Evolutionary conservation across 768 basidiomycete species (phyloP), one percentile per base, ranked within the genome.

Genomic region (Boletus sp.): DNA sequence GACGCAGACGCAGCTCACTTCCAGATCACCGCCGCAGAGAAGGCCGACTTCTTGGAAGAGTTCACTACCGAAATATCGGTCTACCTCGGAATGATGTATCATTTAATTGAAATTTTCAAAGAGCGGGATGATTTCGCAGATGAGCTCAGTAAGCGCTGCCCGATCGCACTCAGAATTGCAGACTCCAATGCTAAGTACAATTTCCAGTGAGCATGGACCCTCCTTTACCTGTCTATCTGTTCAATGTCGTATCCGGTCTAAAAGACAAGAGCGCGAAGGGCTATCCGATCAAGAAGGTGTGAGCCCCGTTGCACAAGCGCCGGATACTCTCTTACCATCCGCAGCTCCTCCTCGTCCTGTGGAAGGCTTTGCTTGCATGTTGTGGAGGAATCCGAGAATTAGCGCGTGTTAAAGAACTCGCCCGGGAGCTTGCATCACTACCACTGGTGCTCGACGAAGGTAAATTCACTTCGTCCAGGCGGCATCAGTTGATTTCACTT

Each of bases 241-340:
- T 97, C 75, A 87, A 88, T 50, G 81, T 94, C 44, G 87, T 98
- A n/a, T 87, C 93, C 23, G 85, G 87, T 39, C 75, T 98, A 39
- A 85, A 92, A 60, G 96, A 98, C 69, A 93, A 93, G 74, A 90
- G 88, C 65, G 89, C 93, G 2, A 94, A 91, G 66, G 92, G 92
- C 6, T 99, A 97, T 72, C 97, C 97, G 0, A 90, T 97, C 63
- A 99, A 98, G 75, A 98, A 98, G 82, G 94, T 90, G 49, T 21
- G 69, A 45, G 29, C 19, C 34, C 37, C 35, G 44, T 56, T 50
- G 29, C 38, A 27, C 50, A 51, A 39, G 50, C 14, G 3, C 3
- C 21, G 7, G 45, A 37, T 47, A 37, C 11, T 37, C 47, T 39
- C 58, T 54, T 55, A 59, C 51, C 25, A 45, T 53, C 35, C 46